A percentile compares a stretch with the other conserved stretches of the same genome.
Conservation (phyloP, 306 rosid genomes). For the Arachis hypogaea region DNA sequence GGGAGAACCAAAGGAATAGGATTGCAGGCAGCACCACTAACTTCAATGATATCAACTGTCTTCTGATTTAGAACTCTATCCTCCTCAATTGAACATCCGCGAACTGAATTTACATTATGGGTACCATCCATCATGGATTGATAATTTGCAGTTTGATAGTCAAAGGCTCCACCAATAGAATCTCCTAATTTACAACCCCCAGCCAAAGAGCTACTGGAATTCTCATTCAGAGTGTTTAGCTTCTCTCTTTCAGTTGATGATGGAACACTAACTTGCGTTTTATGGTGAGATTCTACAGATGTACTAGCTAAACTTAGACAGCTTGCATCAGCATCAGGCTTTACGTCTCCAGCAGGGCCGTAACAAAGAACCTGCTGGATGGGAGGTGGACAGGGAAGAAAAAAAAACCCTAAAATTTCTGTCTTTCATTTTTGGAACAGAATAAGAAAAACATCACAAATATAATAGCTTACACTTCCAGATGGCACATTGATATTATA, state of each 20-base stretch:
- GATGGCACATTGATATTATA: slow-evolving; percentile 43
- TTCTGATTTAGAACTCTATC: slow-evolving; percentile 37
- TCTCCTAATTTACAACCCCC: slow-evolving; percentile 39
- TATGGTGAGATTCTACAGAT: slow-evolving; percentile 39
- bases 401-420: slow-evolving; percentile 12
- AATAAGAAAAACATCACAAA: slow-evolving; percentile 21
- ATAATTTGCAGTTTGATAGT: slow-evolving; percentile 37
- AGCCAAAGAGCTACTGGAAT: slow-evolving; percentile 39
- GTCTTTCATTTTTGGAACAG: slow-evolving; percentile 1
- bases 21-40: slow-evolving; percentile 39
- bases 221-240: slow-evolving; percentile 32
- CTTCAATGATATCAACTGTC: slow-evolving; percentile 39
- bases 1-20: slow-evolving; percentile 36
- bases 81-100: slow-evolving; percentile 38
- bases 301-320: slow-evolving; percentile 31
- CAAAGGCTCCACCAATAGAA: slow-evolving; percentile 35
- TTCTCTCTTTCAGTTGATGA: slow-evolving; percentile 41
- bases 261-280: slow-evolving; percentile 39
- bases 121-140: slow-evolving; percentile 40
- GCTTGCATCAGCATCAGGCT: slow-evolving; percentile 46
- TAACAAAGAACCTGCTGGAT: slow-evolving; percentile 45
- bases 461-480: slow-evolving; percentile 57
- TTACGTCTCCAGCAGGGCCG: slow-evolving; percentile 42
- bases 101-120: slow-evolving; percentile 40
- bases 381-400: slow-evolving; percentile 26